These are phyloP conservation scores for Cardamine occulta DNA, from an alignment of 345 rosid species.

Conservation along the genomic window DNA sequence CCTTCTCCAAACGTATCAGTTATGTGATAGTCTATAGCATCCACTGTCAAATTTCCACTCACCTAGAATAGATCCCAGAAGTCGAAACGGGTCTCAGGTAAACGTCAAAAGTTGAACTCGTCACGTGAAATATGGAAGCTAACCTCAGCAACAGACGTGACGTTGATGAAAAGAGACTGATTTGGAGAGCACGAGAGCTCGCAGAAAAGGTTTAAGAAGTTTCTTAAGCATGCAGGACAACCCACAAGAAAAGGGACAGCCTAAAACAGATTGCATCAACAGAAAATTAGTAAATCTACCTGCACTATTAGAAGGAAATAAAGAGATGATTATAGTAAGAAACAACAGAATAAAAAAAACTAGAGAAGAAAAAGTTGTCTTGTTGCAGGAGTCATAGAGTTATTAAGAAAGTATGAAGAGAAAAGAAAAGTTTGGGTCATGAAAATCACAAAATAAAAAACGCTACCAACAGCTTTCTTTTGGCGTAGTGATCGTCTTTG, in stretches of 20 bases:
- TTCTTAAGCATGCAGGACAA: conserved; percentile 98
- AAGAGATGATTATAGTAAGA: conserved; percentile 25
- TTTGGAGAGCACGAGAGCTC: conserved; percentile 93
- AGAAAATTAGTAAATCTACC: conserved; percentile 16
- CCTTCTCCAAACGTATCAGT: conserved; percentile 83
- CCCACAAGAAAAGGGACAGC: conserved; percentile 96
- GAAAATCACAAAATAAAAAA: neutral
- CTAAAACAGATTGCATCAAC: conserved; percentile 46
- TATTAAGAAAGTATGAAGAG: conserved; percentile 4
- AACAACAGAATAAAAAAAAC: neutral
- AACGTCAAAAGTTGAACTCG: conserved; percentile 3
- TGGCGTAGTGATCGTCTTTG: too few relatives aligned
- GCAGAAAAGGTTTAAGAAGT: conserved; percentile 91
- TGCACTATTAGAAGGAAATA: neutral
- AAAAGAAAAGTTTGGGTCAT: neutral
- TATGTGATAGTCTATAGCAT: conserved; percentile 75
- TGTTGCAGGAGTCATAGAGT: conserved; percentile 10
- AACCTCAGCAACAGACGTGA: conserved; percentile 84
- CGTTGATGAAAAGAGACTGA: conserved; percentile 90
- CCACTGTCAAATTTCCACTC: conserved; percentile 81
- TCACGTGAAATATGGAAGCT: conserved; percentile 32
- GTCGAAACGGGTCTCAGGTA: conserved; percentile 10
- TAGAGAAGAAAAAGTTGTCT: conserved; percentile 15
- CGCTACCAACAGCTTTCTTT: neutral
- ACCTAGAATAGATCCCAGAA: conserved; percentile 52